Percentiles rank a stretch among this genome's conserved stretches.
phyloP scores from a whole-genome alignment of 768 basidiomycete genomes.

The Megacollybia marginata region DNA sequence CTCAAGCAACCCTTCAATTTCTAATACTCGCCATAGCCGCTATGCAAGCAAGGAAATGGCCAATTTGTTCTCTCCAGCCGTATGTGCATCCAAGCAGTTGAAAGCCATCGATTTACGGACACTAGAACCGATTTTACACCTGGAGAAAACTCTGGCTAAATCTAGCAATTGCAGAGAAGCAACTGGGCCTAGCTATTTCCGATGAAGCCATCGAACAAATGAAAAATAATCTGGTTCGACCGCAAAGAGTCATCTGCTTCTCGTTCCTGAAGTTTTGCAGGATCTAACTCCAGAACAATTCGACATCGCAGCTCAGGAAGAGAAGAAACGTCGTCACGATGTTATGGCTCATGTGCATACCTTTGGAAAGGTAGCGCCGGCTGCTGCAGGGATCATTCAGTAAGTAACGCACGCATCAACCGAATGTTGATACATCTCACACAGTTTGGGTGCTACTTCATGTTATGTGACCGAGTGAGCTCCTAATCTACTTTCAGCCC shows the following conservation, averaged over 20 bases:
- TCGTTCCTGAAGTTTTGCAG: conserved; percentile 28
- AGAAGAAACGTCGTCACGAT: conserved; percentile 96
- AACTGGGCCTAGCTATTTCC: conserved; percentile 84
- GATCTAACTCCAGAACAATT: conserved; percentile 85
- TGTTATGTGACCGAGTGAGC: conserved; percentile 98
- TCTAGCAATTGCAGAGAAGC: conserved; percentile 93
- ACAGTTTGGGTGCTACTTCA: conserved; percentile 89
- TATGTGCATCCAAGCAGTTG: conserved; percentile 27
- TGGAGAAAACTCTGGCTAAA: conserved; percentile 96
- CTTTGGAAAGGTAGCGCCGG: conserved; percentile 88
- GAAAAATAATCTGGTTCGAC: conserved; percentile 79
- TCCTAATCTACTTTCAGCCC: not conserved
- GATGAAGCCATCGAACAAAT: conserved; percentile 93
- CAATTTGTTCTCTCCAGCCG: conserved; percentile 89
- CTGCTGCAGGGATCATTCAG: conserved; percentile 96
- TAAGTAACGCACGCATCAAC: conserved; percentile 24
- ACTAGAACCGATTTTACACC: conserved; percentile 86
- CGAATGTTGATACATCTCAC: not conserved
- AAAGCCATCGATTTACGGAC: not conserved
- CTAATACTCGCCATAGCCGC: conserved; percentile 46
- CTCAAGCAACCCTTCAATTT: not conserved
- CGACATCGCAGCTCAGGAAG: conserved; percentile 84
- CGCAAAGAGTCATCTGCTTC: not conserved
- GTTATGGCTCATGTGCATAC: conserved; percentile 99
- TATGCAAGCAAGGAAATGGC: conserved; percentile 99